Conservation (phyloP, 2,329 filamentous ascomycete genomes). For the Ophioceras dolichostomum region DNA sequence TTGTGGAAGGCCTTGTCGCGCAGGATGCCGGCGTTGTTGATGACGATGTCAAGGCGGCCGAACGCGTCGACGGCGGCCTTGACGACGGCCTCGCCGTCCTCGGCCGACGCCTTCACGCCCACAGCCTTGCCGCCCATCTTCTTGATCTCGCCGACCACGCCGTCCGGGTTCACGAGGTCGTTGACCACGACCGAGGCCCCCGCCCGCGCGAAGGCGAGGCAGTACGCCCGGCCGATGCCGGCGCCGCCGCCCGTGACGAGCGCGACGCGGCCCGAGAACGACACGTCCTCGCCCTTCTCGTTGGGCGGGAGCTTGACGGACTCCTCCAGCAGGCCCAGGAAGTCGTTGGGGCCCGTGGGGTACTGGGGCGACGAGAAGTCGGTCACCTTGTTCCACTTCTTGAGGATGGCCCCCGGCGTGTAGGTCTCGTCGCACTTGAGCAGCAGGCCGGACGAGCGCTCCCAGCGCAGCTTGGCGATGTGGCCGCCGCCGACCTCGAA, state of each 20-base stretch:
- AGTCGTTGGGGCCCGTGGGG: slow-evolving; percentile 76
- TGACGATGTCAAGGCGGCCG: slow-evolving; percentile 83
- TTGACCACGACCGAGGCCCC: slow-evolving; percentile 87
- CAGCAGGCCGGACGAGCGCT: slow-evolving; percentile 78
- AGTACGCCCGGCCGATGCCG: slow-evolving; percentile 84
- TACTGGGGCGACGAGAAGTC: slow-evolving; percentile 80
- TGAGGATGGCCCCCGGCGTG: slow-evolving; percentile 76
- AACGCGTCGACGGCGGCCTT: slow-evolving; percentile 90
- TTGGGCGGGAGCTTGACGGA: slow-evolving; percentile 67
- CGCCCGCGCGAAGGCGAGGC: slow-evolving; percentile 68
- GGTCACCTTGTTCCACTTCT: slow-evolving; percentile 78
- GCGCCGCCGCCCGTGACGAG: slow-evolving; percentile 81
- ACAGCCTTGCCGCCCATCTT: slow-evolving; percentile 80
- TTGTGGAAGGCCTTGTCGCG: slow-evolving; percentile 96
- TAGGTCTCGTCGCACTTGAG: slow-evolving; percentile 81
- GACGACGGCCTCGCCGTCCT: slow-evolving; percentile 83
- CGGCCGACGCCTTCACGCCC: slow-evolving; percentile 84
- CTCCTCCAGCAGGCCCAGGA: slow-evolving; percentile 73
- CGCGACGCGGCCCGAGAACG: slow-evolving; percentile 76
- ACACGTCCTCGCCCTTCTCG: slow-evolving; percentile 58
- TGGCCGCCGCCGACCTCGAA: slow-evolving; percentile 92
- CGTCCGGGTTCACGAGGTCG: slow-evolving; percentile 85
- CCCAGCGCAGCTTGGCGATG: slow-evolving; percentile 88
- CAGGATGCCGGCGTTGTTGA: slow-evolving; percentile 98
- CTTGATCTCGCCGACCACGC: slow-evolving; percentile 85